Base-by-base conservation (phyloP, 2,329 filamentous ascomycete genomes). In the Daldinia sp. region DNA sequence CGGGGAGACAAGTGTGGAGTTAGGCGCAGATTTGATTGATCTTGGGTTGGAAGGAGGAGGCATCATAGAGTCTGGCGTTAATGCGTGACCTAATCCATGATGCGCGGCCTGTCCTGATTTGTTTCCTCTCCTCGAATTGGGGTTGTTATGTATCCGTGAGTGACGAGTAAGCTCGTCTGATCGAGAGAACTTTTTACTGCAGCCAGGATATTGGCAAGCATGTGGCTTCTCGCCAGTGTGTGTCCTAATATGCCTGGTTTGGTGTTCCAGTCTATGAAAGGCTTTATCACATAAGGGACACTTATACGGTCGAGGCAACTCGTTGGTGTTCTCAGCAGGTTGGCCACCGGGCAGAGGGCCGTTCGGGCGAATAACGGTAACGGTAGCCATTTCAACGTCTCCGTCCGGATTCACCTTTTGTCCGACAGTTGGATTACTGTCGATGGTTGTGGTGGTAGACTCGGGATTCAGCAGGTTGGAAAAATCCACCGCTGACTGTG, bases 201-300 rank as follows among this genome's bases (percentile, higher is more conserved):
- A 98, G 72, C 94, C 93, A 3, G 93, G 93, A 74, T 94, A 97
- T 77, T 92, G 90, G 86, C 94, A 99, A 66, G 92, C 94, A 75
- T 98, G 95, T 48, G 94, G 94, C 85, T 98, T 99, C 83, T 99
- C 94, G 73, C 94, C 95, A 0, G 94, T 99, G 79, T 99, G 94
- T 5, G 95, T 98, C 73, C 94, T 89, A 75, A 98, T 98, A 79
- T 99, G 94, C 72, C 85, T 81, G 19, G 86, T 89, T 84, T 97
- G 94, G 78, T 98, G 94, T 82, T 98, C 94, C 39, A 99, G 85
- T 67, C 95, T 93, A 83, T 98, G 95, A 81, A 99, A 99, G 64
- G 95, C 94, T 85, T 97, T 96, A 74, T 97, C 94, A 83, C 95
- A 99, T 67, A 99, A 87, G 64, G 94, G 94, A 79, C 94, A 99